These are phyloP conservation scores for Asterophora lycoperdoides DNA, from an alignment of 768 basidiomycete genomes.

Conservation along the genomic window DNA sequence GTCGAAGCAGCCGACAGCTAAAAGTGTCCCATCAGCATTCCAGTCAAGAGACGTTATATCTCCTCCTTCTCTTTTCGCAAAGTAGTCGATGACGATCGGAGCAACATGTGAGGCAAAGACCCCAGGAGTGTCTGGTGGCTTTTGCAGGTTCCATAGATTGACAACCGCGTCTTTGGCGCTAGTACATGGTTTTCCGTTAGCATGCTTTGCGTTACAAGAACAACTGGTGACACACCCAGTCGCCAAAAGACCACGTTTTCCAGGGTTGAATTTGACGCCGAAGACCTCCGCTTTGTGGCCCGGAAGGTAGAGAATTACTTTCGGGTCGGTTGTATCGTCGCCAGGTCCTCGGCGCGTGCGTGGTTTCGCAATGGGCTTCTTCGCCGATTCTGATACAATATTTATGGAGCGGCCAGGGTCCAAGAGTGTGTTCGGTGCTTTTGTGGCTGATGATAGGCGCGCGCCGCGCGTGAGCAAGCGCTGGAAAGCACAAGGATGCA, in stretches of 20 bases:
- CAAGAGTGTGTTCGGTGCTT: conserved; percentile 11
- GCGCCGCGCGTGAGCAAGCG: background rate
- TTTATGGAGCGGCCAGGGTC: conserved; percentile 11
- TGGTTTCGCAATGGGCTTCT: conserved; percentile 26
- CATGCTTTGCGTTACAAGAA: conserved; percentile 5
- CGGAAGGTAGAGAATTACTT: conserved; percentile 42
- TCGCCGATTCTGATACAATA: conserved; percentile 12
- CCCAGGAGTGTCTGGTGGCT: conserved; percentile 27
- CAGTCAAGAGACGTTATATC: conserved; percentile 79
- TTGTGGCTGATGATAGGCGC: conserved; percentile 4
- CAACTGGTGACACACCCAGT: conserved; percentile 55
- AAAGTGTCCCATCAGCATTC: conserved; percentile 66
- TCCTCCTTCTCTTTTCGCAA: conserved; percentile 41
- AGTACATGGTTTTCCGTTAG: conserved; percentile 5
- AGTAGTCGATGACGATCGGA: conserved; percentile 45
- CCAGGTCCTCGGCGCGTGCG: conserved; percentile 35
- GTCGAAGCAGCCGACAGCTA: conserved; percentile 80
- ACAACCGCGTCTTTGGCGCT: conserved; percentile 78
- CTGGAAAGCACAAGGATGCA: background rate
- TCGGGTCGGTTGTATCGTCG: conserved; percentile 38
- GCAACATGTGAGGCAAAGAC: conserved; percentile 29
- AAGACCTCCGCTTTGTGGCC: conserved; percentile 75
- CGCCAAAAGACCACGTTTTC: conserved; percentile 52
- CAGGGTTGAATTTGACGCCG: conserved; percentile 77
- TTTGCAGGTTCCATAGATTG: conserved; percentile 67